Conservation (phyloP, 163 green algal species). For the Chlorella variabilis region DNA sequence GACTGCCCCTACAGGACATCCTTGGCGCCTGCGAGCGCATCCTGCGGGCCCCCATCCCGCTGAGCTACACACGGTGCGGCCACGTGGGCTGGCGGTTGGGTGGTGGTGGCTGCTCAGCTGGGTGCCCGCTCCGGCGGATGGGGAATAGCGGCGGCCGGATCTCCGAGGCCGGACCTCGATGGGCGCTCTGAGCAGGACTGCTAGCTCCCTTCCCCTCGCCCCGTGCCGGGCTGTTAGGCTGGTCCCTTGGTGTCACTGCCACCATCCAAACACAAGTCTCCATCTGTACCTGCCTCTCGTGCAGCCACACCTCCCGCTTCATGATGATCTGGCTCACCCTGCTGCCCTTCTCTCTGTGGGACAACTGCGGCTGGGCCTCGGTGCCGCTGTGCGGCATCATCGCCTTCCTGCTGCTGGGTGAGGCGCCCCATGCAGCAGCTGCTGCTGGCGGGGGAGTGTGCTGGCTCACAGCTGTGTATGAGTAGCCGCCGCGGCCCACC, state of each 20-base stretch:
- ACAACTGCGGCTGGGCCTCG: slow-evolving; percentile 53
- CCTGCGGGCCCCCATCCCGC: slow-evolving; percentile 33
- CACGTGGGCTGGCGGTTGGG: too few relatives aligned
- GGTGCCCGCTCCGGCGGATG: too few relatives aligned
- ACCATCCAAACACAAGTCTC: too few relatives aligned
- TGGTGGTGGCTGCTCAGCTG: too few relatives aligned
- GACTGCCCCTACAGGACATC: slow-evolving; percentile 22
- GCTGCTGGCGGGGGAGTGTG: neutral
- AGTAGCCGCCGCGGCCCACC: too few relatives aligned
- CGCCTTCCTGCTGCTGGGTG: slow-evolving; percentile 61
- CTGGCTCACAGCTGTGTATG: neutral
- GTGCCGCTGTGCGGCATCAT: slow-evolving; percentile 55
- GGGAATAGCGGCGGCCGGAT: too few relatives aligned
- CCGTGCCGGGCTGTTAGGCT: too few relatives aligned
- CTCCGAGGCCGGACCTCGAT: too few relatives aligned
- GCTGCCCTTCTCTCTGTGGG: slow-evolving; percentile 66
- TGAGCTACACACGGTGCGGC: slow-evolving; percentile 22
- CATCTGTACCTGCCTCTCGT: neutral
- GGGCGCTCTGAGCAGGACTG: too few relatives aligned
- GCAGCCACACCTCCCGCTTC: slow-evolving; percentile 67
- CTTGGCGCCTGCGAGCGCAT: slow-evolving; percentile 36
- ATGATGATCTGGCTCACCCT: slow-evolving; percentile 68
- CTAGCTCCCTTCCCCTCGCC: too few relatives aligned
- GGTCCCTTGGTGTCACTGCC: too few relatives aligned
- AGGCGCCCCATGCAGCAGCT: neutral